These are phyloP conservation scores for Didymella sp. DNA, from an alignment of 2,329 filamentous ascomycete genomes.

Conservation along the genomic window DNA sequence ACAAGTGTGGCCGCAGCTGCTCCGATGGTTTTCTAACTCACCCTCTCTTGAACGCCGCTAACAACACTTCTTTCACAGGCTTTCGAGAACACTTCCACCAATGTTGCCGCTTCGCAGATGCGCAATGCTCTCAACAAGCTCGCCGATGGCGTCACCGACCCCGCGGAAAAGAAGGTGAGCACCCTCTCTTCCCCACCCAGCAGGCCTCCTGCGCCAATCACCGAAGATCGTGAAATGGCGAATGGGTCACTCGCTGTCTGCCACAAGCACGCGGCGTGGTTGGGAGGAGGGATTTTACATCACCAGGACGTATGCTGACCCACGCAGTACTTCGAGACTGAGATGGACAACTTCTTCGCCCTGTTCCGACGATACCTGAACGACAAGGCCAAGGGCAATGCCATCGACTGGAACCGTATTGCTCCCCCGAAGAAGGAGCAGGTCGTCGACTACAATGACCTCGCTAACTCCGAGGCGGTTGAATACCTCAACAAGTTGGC, in stretches of 20 bases:
- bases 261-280: slow-evolving; percentile 6
- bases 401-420: slow-evolving; percentile 96
- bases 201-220: background rate
- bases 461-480: slow-evolving; percentile 88
- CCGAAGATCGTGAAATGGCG: background rate
- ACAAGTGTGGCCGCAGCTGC: background rate
- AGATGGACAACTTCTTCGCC: slow-evolving; percentile 99
- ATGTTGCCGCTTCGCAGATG: slow-evolving; percentile 98
- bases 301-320: slow-evolving; percentile 28
- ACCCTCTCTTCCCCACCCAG: slow-evolving; percentile 5
- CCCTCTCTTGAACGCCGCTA: slow-evolving; percentile 2
- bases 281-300: slow-evolving; percentile 22
- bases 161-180: slow-evolving; percentile 76
- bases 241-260: slow-evolving; percentile 2
- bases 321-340: slow-evolving; percentile 86
- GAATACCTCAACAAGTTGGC: slow-evolving; percentile 97
- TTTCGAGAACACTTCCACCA: slow-evolving; percentile 99
- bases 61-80: slow-evolving; percentile 65
- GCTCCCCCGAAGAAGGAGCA: slow-evolving; percentile 90
- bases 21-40: background rate
- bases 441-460: slow-evolving; percentile 92
- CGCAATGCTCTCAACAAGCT: slow-evolving; percentile 95
- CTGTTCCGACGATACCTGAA: slow-evolving; percentile 98
- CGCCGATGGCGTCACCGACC: slow-evolving; percentile 85
- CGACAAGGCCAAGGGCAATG: slow-evolving; percentile 98